A percentile compares a stretch with the other conserved stretches of the same genome.
phyloP scores from a whole-genome alignment of 805 yeast species.

The Yarrowia sp. region DNA sequence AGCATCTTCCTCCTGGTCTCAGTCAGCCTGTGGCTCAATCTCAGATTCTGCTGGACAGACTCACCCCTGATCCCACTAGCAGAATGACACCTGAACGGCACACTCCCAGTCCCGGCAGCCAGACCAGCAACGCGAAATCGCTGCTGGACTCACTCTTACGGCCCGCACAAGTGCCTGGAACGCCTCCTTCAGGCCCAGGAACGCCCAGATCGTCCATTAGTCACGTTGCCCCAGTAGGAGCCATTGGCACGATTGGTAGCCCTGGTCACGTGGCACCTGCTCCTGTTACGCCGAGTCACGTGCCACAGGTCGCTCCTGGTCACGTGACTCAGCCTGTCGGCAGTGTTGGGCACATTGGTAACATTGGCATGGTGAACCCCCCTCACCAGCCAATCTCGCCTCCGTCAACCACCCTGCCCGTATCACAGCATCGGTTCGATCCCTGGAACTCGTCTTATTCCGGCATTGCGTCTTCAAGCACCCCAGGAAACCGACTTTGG shows the following conservation, averaged over 20 bases:
- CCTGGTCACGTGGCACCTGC: background rate
- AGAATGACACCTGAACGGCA: background rate
- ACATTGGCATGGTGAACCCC: background rate
- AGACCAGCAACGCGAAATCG: constrained; percentile 10
- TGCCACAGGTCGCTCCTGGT: background rate
- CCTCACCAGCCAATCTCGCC: constrained; percentile 5
- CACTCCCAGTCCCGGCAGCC: constrained; percentile 5
- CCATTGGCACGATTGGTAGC: constrained; percentile 6
- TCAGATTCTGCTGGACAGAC: constrained; percentile 23
- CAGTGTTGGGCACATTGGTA: background rate
- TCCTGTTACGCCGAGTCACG: background rate
- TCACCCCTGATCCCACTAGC: constrained; percentile 9
- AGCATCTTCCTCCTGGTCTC: constrained; percentile 1
- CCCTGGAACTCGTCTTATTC: constrained; percentile 25
- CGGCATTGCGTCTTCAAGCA: constrained; percentile 1
- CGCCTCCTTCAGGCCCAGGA: background rate
- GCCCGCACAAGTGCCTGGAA: background rate
- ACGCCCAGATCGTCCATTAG: background rate
- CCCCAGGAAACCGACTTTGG: background rate
- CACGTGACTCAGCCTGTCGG: background rate
- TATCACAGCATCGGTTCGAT: constrained; percentile 7
- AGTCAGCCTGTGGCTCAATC: constrained; percentile 2
- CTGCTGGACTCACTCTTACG: constrained; percentile 5
- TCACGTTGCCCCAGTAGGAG: background rate
- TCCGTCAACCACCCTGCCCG: background rate